Conservation (phyloP, 345 rosid species). For the Streptanthus diversifolius region DNA sequence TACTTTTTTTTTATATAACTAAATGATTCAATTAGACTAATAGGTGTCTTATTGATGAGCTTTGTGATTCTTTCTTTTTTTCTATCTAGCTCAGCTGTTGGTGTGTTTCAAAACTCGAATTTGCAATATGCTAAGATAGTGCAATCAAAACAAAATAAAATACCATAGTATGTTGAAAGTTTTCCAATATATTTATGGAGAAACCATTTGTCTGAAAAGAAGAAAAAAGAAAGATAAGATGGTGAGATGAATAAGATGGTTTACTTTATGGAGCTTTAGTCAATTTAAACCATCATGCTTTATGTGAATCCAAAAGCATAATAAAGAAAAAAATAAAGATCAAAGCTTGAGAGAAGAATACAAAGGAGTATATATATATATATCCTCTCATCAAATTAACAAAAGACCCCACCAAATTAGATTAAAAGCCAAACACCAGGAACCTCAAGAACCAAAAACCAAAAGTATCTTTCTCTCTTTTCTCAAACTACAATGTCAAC, state of each 20-base stretch:
- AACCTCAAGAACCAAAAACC: slow-evolving; percentile 15
- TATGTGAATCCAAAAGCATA: slow-evolving; percentile 33
- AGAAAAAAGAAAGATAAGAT: slow-evolving; percentile 27
- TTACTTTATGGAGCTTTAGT: slow-evolving; percentile 28
- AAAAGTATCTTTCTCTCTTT: slow-evolving; percentile 17
- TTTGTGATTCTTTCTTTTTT: neutral
- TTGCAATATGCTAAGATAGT: neutral
- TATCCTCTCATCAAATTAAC: slow-evolving; percentile 23
- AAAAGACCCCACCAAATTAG: slow-evolving; percentile 32
- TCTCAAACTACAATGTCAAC: slow-evolving; percentile 27
- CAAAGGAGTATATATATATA: slow-evolving; percentile 8
- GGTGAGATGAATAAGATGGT: slow-evolving; percentile 27
- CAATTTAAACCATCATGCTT: slow-evolving; percentile 28
- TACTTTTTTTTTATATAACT: neutral
- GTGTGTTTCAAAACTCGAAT: neutral
- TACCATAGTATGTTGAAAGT: neutral
- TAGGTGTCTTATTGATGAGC: slow-evolving; percentile 13
- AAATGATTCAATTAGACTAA: neutral
- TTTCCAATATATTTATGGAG: neutral
- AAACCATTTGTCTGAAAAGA: slow-evolving; percentile 5
- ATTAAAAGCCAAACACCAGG: slow-evolving; percentile 25
- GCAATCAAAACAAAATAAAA: neutral
- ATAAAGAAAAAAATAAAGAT: slow-evolving; percentile 4
- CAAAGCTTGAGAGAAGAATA: slow-evolving; percentile 25
- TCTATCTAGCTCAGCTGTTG: neutral